A percentile compares a stretch with the other conserved stretches of the same genome.
Conservation (phyloP, 768 basidiomycete genomes). For the Xerocomellus amylosporus region DNA sequence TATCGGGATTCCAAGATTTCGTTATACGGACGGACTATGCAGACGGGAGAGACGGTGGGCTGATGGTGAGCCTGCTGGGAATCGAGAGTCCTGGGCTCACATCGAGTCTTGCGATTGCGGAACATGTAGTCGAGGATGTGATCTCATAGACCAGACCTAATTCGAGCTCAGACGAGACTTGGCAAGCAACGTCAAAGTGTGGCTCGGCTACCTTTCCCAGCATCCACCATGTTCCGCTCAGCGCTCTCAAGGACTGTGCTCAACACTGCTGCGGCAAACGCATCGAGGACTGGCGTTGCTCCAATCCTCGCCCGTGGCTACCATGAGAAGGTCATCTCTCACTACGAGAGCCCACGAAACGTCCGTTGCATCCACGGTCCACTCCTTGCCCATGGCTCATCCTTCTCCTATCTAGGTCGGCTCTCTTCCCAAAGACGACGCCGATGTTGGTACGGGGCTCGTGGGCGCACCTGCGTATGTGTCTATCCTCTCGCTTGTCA, state of each 20-base stretch:
- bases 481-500: neutral
- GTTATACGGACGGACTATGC: slow-evolving; percentile 64
- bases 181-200: slow-evolving; percentile 4
- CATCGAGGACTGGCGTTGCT: slow-evolving; percentile 39
- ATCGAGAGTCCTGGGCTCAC: slow-evolving; percentile 95
- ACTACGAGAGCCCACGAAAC: slow-evolving; percentile 97
- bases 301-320: slow-evolving; percentile 70
- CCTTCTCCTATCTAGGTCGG: slow-evolving; percentile 64
- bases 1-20: slow-evolving; percentile 87
- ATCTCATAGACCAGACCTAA: neutral
- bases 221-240: slow-evolving; percentile 67
- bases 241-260: slow-evolving; percentile 50
- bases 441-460: slow-evolving; percentile 94
- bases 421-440: slow-evolving; percentile 87
- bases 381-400: slow-evolving; percentile 52
- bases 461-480: slow-evolving; percentile 96
- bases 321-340: slow-evolving; percentile 95
- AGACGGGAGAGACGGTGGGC: slow-evolving; percentile 28
- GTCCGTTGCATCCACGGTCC: slow-evolving; percentile 51
- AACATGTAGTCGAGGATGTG: slow-evolving; percentile 69
- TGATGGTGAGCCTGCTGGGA: slow-evolving; percentile 81
- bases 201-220: slow-evolving; percentile 22
- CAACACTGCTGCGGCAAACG: slow-evolving; percentile 41
- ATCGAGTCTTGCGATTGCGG: slow-evolving; percentile 80
- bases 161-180: slow-evolving; percentile 25